phyloP scores from a whole-genome alignment of 805 yeast species.

The Naumovozyma castellii region DNA sequence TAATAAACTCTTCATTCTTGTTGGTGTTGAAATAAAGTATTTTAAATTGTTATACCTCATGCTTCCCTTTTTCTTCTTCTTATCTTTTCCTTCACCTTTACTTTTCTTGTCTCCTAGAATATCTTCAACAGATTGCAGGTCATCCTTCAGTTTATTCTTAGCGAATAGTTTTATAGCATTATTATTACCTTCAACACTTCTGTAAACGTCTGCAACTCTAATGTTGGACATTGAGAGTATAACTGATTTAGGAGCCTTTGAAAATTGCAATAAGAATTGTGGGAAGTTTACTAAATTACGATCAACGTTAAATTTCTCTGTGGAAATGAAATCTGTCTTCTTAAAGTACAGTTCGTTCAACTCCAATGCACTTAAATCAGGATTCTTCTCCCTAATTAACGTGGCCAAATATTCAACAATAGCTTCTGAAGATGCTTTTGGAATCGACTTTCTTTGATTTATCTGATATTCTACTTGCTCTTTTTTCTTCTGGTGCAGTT shows the following conservation, averaged over 20 bases:
- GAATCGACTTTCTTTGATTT: constrained; percentile 45
- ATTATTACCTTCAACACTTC: constrained; percentile 46
- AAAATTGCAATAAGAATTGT: constrained; percentile 43
- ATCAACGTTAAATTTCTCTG: constrained; percentile 45
- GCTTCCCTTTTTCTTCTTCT: constrained; percentile 4
- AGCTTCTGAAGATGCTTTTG: constrained; percentile 46
- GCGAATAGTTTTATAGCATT: constrained; percentile 63
- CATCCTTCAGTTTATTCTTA: constrained; percentile 64
- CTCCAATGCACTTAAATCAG: constrained; percentile 68
- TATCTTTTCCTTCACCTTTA: neutral
- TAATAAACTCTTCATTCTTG: constrained; percentile 23
- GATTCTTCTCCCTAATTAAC: constrained; percentile 47
- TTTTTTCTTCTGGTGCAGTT: constrained; percentile 54
- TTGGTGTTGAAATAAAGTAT: constrained; percentile 27
- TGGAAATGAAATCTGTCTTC: constrained; percentile 49
- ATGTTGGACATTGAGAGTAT: constrained; percentile 68
- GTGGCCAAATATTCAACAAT: constrained; percentile 62
- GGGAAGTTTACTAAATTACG: constrained; percentile 50
- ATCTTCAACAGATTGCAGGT: constrained; percentile 29
- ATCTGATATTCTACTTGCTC: constrained; percentile 58
- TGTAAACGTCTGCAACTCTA: constrained; percentile 76
- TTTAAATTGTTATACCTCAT: constrained; percentile 14
- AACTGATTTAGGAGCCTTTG: constrained; percentile 37
- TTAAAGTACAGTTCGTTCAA: constrained; percentile 54
- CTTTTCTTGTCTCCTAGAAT: constrained; percentile 9